phyloP scores from a whole-genome alignment of 805 yeast genomes.

The Diddensiella santjacobensis region DNA sequence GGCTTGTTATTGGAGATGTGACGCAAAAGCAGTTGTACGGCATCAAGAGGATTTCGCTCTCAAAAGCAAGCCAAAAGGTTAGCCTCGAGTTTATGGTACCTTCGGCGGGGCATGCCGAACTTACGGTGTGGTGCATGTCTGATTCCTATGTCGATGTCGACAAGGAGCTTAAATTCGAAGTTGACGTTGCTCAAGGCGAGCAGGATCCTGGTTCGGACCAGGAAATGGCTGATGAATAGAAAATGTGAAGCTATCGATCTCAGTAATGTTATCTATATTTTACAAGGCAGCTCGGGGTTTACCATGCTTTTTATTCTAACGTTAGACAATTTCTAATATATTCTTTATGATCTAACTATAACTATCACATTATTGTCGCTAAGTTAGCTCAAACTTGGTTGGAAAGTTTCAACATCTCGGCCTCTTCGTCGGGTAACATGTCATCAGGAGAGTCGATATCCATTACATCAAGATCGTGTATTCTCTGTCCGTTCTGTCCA shows the following conservation, averaged over 20 bases:
- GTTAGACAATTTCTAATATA: neutral
- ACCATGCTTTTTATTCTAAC: no score
- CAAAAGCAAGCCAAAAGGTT: slow-evolving; percentile 50
- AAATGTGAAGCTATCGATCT: no score
- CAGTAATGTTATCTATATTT: no score
- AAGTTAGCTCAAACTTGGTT: neutral
- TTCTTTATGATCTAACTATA: neutral
- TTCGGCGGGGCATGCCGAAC: slow-evolving; percentile 53
- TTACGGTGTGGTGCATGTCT: slow-evolving; percentile 82
- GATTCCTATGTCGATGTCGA: slow-evolving; percentile 93
- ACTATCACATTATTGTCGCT: no score
- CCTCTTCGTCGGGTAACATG: slow-evolving; percentile 8
- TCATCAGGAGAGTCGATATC: slow-evolving; percentile 6
- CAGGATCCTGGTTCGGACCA: slow-evolving; percentile 18
- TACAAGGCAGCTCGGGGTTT: no score
- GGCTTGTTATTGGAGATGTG: slow-evolving; percentile 79
- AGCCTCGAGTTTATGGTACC: slow-evolving; percentile 56
- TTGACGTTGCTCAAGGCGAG: slow-evolving; percentile 23
- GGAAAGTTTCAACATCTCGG: slow-evolving; percentile 2
- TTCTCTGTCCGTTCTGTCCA: neutral
- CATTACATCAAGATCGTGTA: neutral
- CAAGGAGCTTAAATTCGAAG: slow-evolving; percentile 61
- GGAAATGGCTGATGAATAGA: slow-evolving; percentile 5
- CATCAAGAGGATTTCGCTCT: slow-evolving; percentile 58
- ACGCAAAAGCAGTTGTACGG: slow-evolving; percentile 61